These are phyloP conservation scores for Pseudogymnoascus sp. DNA, from an alignment of 2,329 filamentous ascomycete genomes.

Conservation along the genomic window DNA sequence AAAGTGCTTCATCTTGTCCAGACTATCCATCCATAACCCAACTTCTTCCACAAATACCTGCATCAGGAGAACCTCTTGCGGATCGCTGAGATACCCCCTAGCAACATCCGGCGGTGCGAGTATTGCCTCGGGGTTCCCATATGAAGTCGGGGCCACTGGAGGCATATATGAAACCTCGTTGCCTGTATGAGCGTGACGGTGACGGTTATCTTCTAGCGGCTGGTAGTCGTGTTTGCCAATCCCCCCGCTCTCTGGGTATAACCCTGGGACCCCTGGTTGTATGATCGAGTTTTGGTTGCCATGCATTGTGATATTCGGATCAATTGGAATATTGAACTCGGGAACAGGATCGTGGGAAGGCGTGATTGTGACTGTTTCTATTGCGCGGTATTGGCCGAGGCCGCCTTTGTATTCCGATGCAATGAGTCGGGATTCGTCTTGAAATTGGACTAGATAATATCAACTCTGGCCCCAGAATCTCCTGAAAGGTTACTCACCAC, in stretches of 20 bases:
- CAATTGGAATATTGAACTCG: conserved; percentile 20
- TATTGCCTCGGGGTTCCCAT: conserved; percentile 25
- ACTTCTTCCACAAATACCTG: conserved; percentile 89
- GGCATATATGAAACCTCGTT: conserved; percentile 29
- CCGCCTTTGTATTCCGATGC: conserved; percentile 86
- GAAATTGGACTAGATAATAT: conserved; percentile 54
- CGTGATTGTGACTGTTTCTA: conserved; percentile 32
- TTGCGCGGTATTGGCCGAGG: conserved; percentile 52
- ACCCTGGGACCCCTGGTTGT: conserved; percentile 18
- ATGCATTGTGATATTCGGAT: conserved; percentile 12
- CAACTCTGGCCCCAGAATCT: not conserved
- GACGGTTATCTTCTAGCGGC: conserved; percentile 21
- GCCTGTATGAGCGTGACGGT: conserved; percentile 27
- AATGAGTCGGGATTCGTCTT: conserved; percentile 83
- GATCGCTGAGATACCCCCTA: conserved; percentile 60
- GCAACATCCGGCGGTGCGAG: conserved; percentile 36
- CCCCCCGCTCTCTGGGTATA: conserved; percentile 21
- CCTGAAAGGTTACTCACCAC: conserved; percentile 34
- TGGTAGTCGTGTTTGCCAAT: conserved; percentile 21
- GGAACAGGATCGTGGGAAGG: conserved; percentile 23
- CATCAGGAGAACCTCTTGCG: conserved; percentile 81
- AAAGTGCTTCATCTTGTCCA: conserved; percentile 82
- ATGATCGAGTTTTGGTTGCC: conserved; percentile 23
- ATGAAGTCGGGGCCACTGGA: conserved; percentile 33
- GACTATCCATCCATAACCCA: conserved; percentile 86